A percentile compares a stretch with the other conserved stretches of the same genome.
phyloP scores from a whole-genome alignment of 73 alveolate species.

The Tetrahymena malaccensis region DNA sequence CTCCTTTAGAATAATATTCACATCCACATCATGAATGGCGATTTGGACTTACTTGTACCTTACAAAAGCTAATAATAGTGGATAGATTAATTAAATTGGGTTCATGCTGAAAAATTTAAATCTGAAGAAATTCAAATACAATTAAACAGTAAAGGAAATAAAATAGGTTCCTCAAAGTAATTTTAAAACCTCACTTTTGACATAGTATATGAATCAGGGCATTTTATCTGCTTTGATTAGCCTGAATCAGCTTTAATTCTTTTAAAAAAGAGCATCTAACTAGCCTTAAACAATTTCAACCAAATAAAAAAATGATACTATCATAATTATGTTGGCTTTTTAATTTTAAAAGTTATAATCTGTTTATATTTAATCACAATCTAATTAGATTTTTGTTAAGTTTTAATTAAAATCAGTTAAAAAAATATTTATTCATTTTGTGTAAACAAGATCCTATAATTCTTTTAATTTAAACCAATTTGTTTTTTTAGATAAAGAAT shows the following conservation, averaged over 20 bases:
- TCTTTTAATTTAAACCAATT: no score
- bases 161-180: background rate
- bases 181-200: background rate
- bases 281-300: background rate
- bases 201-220: conserved; percentile 11
- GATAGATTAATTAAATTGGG: background rate
- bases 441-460: no score
- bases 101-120: background rate
- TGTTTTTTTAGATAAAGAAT: no score
- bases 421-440: no score
- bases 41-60: conserved; percentile 13
- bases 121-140: background rate
- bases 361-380: no score
- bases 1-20: background rate
- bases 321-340: no score
- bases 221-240: conserved; percentile 3
- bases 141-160: conserved; percentile 1
- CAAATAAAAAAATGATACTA: background rate
- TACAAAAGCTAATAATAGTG: background rate
- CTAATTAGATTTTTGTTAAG: no score
- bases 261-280: background rate
- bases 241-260: conserved; percentile 12
- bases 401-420: no score
- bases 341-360: no score
- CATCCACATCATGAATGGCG: background rate